phyloP scores from a whole-genome alignment of 2,329 filamentous ascomycete species.

The Penicillium sp. region DNA sequence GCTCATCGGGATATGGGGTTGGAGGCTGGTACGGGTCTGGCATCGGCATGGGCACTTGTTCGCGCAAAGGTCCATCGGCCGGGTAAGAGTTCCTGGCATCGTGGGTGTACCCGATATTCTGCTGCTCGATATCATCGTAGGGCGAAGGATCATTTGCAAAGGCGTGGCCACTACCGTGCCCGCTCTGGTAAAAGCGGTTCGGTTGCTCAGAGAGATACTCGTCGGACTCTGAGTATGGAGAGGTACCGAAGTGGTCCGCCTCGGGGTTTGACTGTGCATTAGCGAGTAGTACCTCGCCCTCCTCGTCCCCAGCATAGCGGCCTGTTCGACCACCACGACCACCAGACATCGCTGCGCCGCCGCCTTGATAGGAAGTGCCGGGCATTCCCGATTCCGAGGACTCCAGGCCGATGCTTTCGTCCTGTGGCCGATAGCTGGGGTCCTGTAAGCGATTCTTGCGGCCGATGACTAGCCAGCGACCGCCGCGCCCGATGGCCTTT shows the following conservation, averaged over 20 bases:
- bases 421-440: conserved; percentile 41
- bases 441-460: conserved; percentile 55
- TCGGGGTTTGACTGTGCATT: conserved; percentile 44
- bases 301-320: conserved; percentile 38
- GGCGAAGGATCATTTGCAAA: conserved; percentile 12
- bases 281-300: conserved; percentile 44
- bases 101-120: conserved; percentile 11
- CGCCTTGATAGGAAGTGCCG: conserved; percentile 34
- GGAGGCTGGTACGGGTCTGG: conserved; percentile 36
- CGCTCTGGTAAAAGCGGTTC: conserved; percentile 14
- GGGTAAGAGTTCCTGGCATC: conserved; percentile 20
- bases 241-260: conserved; percentile 23
- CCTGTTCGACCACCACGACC: conserved; percentile 25
- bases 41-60: conserved; percentile 37
- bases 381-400: conserved; percentile 17
- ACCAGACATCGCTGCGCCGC: conserved; percentile 25
- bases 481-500: conserved; percentile 76
- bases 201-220: conserved; percentile 21
- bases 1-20: conserved; percentile 27
- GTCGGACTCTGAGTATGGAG: conserved; percentile 25
- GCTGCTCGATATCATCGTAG: conserved; percentile 20
- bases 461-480: conserved; percentile 81
- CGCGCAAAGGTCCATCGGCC: conserved; percentile 30
- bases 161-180: neutral
- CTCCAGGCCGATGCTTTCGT: conserved; percentile 36